Conservation (phyloP, 257 asterid species). For the Plantago ovata region DNA sequence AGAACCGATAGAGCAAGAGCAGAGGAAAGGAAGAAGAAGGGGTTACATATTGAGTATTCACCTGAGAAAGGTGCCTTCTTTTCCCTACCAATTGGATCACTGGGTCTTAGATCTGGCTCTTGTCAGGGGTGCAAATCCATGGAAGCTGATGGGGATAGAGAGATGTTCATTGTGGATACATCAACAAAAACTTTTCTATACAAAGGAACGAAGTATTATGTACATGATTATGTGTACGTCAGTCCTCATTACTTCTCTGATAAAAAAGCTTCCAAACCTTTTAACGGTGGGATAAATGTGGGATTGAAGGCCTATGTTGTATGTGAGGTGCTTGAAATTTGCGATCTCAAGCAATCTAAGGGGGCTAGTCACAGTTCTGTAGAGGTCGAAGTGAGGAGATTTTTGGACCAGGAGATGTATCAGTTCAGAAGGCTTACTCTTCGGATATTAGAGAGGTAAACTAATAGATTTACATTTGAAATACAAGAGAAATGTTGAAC, state of each 20-base stretch:
- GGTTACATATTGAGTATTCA: slow-evolving; percentile 63
- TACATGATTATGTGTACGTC: slow-evolving; percentile 69
- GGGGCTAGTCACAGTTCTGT: slow-evolving; percentile 38
- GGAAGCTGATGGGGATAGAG: slow-evolving; percentile 37
- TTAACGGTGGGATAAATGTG: slow-evolving; percentile 86
- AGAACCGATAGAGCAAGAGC: slow-evolving; percentile 69
- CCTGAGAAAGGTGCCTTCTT: slow-evolving; percentile 92
- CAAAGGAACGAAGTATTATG: slow-evolving; percentile 52
- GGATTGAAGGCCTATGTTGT: slow-evolving; percentile 74
- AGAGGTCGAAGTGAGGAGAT: slow-evolving; percentile 62
- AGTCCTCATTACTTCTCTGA: slow-evolving; percentile 55
- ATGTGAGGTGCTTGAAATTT: slow-evolving; percentile 72
- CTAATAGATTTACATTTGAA: slow-evolving; percentile 12
- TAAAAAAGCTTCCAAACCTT: slow-evolving; percentile 53
- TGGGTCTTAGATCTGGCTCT: slow-evolving; percentile 80
- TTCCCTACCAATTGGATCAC: slow-evolving; percentile 41
- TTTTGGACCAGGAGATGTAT: slow-evolving; percentile 86
- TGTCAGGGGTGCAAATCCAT: slow-evolving; percentile 62
- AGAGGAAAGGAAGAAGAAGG: slow-evolving; percentile 79
- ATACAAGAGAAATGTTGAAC: background rate
- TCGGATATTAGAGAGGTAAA: slow-evolving; percentile 88
- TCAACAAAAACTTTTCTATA: slow-evolving; percentile 48
- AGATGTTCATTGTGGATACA: slow-evolving; percentile 39
- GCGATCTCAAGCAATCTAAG: slow-evolving; percentile 39
- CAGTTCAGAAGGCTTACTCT: slow-evolving; percentile 69